A percentile compares a stretch with the other conserved stretches of the same genome.
Evolutionary conservation across 768 basidiomycete species (phyloP).

Genomic region (Pleurotus tuoliensis): DNA sequence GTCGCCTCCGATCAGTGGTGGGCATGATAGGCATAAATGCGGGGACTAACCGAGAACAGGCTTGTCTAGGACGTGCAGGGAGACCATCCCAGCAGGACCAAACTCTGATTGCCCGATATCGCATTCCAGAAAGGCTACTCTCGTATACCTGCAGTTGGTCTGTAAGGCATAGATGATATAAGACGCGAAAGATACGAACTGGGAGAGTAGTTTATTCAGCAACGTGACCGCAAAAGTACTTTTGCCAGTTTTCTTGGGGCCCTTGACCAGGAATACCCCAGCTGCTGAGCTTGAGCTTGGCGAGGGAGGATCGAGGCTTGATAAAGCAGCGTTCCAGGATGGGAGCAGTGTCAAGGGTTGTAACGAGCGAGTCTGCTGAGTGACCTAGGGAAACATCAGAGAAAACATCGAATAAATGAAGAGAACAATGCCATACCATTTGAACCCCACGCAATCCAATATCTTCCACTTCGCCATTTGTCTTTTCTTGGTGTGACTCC

Average conservation of each 20-base stretch:
- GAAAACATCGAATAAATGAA: not conserved
- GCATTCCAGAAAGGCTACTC: conserved; percentile 90
- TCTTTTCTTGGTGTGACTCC: conserved; percentile 35
- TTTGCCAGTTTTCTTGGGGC: conserved; percentile 86
- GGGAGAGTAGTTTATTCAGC: conserved; percentile 60
- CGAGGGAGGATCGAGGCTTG: conserved; percentile 2
- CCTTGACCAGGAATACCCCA: conserved; percentile 65
- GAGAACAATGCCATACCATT: conserved; percentile 33
- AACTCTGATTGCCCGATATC: conserved; percentile 96
- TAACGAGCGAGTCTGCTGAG: conserved; percentile 31
- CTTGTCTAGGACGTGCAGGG: conserved; percentile 65
- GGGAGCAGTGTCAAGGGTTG: conserved; percentile 32
- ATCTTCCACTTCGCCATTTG: conserved; percentile 21
- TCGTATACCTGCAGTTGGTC: conserved; percentile 50
- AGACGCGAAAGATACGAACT: conserved; percentile 33
- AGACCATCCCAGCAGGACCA: conserved; percentile 80
- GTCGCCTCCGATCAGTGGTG: not conserved
- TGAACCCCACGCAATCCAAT: conserved; percentile 46
- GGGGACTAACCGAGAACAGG: conserved; percentile 62
- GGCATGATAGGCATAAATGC: not conserved
- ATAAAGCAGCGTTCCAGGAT: conserved; percentile 36
- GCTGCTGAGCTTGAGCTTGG: not conserved
- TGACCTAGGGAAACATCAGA: conserved; percentile 24
- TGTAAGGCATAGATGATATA: not conserved
- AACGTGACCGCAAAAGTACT: conserved; percentile 80